phyloP scores from a whole-genome alignment of 768 basidiomycete genomes.

The Pulveroboletus sp. region DNA sequence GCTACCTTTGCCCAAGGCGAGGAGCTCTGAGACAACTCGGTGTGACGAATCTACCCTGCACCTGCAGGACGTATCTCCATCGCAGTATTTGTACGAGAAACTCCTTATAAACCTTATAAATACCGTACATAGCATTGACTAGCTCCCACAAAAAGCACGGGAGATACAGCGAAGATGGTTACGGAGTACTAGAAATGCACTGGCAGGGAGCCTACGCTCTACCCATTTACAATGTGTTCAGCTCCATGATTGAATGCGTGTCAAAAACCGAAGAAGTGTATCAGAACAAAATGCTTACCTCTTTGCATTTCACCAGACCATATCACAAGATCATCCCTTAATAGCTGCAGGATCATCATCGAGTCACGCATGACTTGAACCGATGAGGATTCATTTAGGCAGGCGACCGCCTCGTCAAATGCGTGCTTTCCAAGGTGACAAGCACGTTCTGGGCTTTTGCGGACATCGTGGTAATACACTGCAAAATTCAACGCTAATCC shows the following conservation, averaged over 20 bases:
- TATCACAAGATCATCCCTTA: constrained; percentile 81
- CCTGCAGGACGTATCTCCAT: background rate
- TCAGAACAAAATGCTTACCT: constrained; percentile 25
- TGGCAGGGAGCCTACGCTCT: background rate
- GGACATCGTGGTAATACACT: constrained; percentile 90
- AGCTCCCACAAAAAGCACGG: background rate
- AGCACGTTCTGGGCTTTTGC: constrained; percentile 80
- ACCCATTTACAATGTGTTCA: constrained; percentile 19
- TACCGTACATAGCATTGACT: constrained; percentile 8
- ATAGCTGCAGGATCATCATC: constrained; percentile 77
- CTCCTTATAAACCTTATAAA: constrained; percentile 12
- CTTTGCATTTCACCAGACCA: constrained; percentile 77
- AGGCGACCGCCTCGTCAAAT: constrained; percentile 84
- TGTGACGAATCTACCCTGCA: background rate
- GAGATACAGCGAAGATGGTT: background rate
- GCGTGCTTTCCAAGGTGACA: constrained; percentile 90
- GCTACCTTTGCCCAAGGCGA: constrained; percentile 78
- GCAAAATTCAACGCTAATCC: constrained; percentile 90
- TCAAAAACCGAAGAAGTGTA: constrained; percentile 11
- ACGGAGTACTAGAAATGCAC: background rate
- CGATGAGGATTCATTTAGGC: constrained; percentile 46
- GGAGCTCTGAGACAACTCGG: background rate
- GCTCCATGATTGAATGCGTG: constrained; percentile 16
- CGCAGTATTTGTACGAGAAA: background rate
- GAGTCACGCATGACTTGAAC: constrained; percentile 61